Evolutionary conservation across 371 early-diverging fungal genomes (phyloP).

Genomic region (Ordospora colligata): DNA sequence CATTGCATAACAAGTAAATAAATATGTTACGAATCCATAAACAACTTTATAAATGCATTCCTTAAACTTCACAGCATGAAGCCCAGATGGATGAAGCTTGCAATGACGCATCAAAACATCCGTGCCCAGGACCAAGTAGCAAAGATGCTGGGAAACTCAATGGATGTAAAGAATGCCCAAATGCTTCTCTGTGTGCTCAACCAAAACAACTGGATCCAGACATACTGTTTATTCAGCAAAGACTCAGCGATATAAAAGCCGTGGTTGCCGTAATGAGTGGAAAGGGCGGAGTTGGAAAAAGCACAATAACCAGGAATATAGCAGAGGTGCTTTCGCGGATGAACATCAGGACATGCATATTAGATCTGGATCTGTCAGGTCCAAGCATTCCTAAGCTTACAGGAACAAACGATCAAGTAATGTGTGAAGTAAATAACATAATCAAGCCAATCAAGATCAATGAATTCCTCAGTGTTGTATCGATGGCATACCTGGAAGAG

Average conservation of each 20-base stretch:
- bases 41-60: too few relatives aligned
- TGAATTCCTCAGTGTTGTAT: slow-evolving; percentile 17
- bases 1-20: too few relatives aligned
- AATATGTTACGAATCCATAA: too few relatives aligned
- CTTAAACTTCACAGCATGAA: too few relatives aligned
- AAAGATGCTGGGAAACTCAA: slow-evolving; percentile 77
- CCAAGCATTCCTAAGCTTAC: slow-evolving; percentile 57
- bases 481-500: slow-evolving; percentile 25
- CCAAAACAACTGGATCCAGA: slow-evolving; percentile 83
- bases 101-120: too few relatives aligned
- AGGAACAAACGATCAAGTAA: slow-evolving; percentile 25
- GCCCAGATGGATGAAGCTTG: too few relatives aligned
- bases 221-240: slow-evolving; percentile 47
- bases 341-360: slow-evolving; percentile 11
- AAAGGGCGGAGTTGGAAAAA: slow-evolving; percentile 84
- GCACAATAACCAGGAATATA: slow-evolving; percentile 66
- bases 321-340: not conserved
- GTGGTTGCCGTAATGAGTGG: slow-evolving; percentile 85
- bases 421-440: slow-evolving; percentile 13
- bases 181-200: slow-evolving; percentile 76
- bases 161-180: slow-evolving; percentile 90
- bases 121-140: slow-evolving; percentile 68
- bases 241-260: slow-evolving; percentile 64
- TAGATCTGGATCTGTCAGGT: slow-evolving; percentile 61
- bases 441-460: slow-evolving; percentile 41